Evolutionary conservation across 768 basidiomycete genomes (phyloP), one percentile per base, ranked within the genome.

Genomic region (Termitomyces titanicus): DNA sequence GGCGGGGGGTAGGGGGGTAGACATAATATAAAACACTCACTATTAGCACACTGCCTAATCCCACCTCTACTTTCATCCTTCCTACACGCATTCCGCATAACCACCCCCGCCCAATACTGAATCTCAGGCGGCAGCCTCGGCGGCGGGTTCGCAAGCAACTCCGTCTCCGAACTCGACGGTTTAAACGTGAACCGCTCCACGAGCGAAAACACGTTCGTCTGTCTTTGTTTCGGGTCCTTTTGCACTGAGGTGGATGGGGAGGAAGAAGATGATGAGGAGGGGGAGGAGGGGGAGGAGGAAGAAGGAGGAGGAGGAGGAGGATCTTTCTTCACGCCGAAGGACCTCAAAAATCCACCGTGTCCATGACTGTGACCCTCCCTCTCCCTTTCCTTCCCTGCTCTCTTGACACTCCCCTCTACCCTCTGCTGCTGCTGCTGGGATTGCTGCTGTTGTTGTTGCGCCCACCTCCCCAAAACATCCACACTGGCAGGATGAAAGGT

Each of bases 101-200:
- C 97, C n/a, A 98, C 96, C 3, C 94, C 94, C 0, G 96, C 97
- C 97, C 97, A 98, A 64, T 98, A 97, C 70, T 97, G 93, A 22
- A 99, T 96, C 68, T 98, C 96, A 10, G 80, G 76, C 0, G 94
- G 93, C 7, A 94, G 73, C 46, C 84, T 78, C 3, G 88, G 86
- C 5, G 83, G 86, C 0, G 85, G 83, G 51, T 83, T 84, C 5
- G 82, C 18, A 6, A 51, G 82, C 51, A 87, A 73, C 58, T 87
- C 84, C 18, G 80, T 81, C 65, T 95, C 94, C 0, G 85, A 82
- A 10, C 90, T 84, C 50, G 89, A 90, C 0, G 95, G 93, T 50
- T 94, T 84, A 77, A 94, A 97, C 0, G 96, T 99, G 73, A 97
- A 99, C 31, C 94, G 76, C 68, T 99, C 96, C 20, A 98, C 95